These are phyloP conservation scores for Ophiorrhiza pumila DNA, from an alignment of 257 asterid species.

Conservation along the genomic window DNA sequence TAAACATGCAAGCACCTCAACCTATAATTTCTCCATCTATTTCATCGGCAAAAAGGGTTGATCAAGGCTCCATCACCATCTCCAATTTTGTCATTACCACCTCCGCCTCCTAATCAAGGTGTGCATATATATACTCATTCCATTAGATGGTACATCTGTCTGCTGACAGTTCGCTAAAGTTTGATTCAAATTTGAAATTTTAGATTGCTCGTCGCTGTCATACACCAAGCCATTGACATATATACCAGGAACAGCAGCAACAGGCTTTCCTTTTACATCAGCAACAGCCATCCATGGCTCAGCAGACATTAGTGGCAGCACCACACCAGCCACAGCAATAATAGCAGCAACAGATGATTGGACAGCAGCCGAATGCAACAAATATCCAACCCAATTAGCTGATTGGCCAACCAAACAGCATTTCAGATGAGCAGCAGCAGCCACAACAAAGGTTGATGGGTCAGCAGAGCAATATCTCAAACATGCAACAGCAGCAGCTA, in stretches of 20 bases:
- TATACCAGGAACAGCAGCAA: constrained; percentile 51
- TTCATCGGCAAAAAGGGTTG: constrained; percentile 29
- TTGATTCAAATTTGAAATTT: constrained; percentile 10
- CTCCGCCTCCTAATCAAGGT: constrained; percentile 85
- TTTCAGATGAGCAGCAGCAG: constrained; percentile 62
- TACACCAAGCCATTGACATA: constrained; percentile 76
- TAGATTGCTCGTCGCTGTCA: constrained; percentile 52
- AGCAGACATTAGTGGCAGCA: constrained; percentile 47
- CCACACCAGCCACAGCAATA: constrained; percentile 65
- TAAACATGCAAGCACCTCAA: constrained; percentile 39
- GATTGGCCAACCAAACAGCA: constrained; percentile 59
- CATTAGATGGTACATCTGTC: background rate
- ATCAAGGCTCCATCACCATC: constrained; percentile 45
- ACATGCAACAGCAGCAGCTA: constrained; percentile 65
- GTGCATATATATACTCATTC: background rate
- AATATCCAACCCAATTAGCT: constrained; percentile 72
- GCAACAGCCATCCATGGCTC: constrained; percentile 54
- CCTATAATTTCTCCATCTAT: constrained; percentile 54
- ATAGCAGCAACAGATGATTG: constrained; percentile 47
- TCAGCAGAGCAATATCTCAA: constrained; percentile 63
- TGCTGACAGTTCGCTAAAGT: background rate
- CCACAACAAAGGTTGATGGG: constrained; percentile 66
- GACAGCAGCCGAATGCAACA: constrained; percentile 57
- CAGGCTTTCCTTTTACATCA: constrained; percentile 50
- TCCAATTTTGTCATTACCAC: constrained; percentile 60